A percentile compares a stretch with the other conserved stretches of the same genome.
Evolutionary conservation across 192 early-diverging fungal species (phyloP).

Genomic region (Umbelopsis ramanniana): DNA sequence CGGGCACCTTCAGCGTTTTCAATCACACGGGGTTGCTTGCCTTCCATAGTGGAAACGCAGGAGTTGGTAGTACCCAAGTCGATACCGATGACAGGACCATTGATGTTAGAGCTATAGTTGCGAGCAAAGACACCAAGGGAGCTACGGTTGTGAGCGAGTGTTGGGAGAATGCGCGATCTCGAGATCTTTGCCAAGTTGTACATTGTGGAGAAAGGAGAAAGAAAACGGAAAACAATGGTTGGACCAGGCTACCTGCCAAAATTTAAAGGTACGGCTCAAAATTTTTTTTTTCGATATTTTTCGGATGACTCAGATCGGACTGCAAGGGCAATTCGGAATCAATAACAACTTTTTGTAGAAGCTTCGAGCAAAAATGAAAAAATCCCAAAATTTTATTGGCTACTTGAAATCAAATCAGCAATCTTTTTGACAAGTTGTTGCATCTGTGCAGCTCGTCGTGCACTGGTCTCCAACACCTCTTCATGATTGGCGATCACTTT

Average conservation of each 20-base stretch:
- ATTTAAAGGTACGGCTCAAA: slow-evolving; percentile 9
- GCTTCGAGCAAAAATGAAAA: slow-evolving; percentile 13
- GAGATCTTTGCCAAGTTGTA: slow-evolving; percentile 39
- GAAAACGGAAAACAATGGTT: slow-evolving; percentile 19
- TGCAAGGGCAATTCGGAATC: background rate
- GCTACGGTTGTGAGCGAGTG: slow-evolving; percentile 26
- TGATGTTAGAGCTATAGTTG: slow-evolving; percentile 87
- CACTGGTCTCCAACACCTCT: slow-evolving; percentile 71
- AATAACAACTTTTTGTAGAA: background rate
- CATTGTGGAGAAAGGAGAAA: slow-evolving; percentile 26
- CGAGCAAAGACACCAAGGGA: slow-evolving; percentile 27
- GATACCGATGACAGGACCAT: slow-evolving; percentile 92
- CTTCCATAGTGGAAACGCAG: slow-evolving; percentile 99
- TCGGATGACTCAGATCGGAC: slow-evolving; percentile 20
- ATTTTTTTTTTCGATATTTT: slow-evolving; percentile 8
- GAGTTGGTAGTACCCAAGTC: slow-evolving; percentile 99
- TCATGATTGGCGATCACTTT: slow-evolving; percentile 61
- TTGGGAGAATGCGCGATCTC: slow-evolving; percentile 28
- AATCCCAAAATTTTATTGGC: background rate
- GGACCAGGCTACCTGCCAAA: background rate
- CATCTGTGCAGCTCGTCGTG: slow-evolving; percentile 57
- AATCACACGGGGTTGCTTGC: slow-evolving; percentile 95
- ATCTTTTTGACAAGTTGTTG: slow-evolving; percentile 56
- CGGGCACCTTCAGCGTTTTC: slow-evolving; percentile 97
- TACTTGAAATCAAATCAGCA: slow-evolving; percentile 39